Conservation (phyloP, 140 eudicot species). For the Flaveria floridana region DNA sequence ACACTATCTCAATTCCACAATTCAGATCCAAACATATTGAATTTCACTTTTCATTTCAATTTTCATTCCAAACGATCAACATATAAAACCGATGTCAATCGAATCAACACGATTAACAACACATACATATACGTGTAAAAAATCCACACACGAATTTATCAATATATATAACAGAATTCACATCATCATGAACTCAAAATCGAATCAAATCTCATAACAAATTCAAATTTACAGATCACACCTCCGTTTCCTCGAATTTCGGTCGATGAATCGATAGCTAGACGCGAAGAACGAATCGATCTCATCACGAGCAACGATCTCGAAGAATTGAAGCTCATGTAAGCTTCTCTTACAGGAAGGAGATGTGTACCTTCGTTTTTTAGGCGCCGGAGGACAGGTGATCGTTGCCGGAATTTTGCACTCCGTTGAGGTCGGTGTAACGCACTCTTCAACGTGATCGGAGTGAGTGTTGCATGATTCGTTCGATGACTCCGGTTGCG, state of each 20-base stretch:
- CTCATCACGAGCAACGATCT: slow-evolving; percentile 32
- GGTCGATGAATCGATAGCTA: slow-evolving; percentile 23
- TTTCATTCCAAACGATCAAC: background rate
- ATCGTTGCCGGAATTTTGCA: slow-evolving; percentile 34
- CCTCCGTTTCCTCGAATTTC: background rate
- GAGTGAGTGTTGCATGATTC: background rate
- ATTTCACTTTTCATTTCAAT: slow-evolving; percentile 19
- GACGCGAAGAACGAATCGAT: slow-evolving; percentile 40
- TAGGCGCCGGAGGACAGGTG: slow-evolving; percentile 48
- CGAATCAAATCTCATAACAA: slow-evolving; percentile 11
- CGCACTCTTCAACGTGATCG: slow-evolving; percentile 31
- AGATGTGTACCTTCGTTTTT: slow-evolving; percentile 18
- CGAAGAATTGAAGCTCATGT: slow-evolving; percentile 30
- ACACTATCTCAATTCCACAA: slow-evolving; percentile 15
- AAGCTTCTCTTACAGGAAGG: slow-evolving; percentile 41
- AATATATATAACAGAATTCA: slow-evolving; percentile 9
- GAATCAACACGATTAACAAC: slow-evolving; percentile 20
- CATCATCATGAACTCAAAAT: slow-evolving; percentile 22
- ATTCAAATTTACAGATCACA: slow-evolving; percentile 13
- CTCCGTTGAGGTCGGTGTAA: slow-evolving; percentile 44
- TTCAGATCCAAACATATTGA: slow-evolving; percentile 30
- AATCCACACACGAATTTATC: slow-evolving; percentile 23
- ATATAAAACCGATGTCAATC: slow-evolving; percentile 7
- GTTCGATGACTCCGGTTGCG: slow-evolving; percentile 11
- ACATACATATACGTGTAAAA: slow-evolving; percentile 5